Conservation (phyloP, 257 asterid species). For the Ligustrum vulgare region DNA sequence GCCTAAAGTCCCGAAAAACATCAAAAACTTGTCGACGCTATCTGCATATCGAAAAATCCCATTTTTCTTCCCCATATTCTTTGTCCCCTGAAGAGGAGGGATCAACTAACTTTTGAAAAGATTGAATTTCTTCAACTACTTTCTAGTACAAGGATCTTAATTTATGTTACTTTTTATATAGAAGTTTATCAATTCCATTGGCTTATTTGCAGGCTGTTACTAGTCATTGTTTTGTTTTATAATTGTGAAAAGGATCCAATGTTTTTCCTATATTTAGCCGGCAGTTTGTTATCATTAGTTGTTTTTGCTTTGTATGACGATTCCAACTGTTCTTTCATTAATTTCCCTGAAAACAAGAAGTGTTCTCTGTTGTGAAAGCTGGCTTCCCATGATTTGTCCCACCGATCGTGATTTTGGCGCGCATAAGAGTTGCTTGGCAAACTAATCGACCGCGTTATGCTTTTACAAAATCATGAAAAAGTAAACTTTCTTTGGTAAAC, state of each 20-base stretch:
- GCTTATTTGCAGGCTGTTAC: conserved; percentile 43
- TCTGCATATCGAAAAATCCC: conserved; percentile 84
- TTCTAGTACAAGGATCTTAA: neutral
- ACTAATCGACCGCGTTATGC: too few species aligned
- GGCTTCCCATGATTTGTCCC: neutral
- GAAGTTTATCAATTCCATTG: conserved; percentile 1
- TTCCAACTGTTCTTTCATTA: conserved; percentile 21
- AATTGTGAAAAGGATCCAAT: conserved; percentile 16
- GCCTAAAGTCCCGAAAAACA: conserved; percentile 72
- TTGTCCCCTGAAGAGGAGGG: conserved; percentile 25
- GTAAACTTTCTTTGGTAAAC: too few species aligned
- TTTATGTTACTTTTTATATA: conserved; percentile 25
- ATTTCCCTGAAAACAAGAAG: neutral
- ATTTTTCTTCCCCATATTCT: conserved; percentile 37
- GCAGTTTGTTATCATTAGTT: conserved; percentile 37
- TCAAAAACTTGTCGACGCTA: conserved; percentile 55
- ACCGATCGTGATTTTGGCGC: neutral
- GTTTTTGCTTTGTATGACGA: conserved; percentile 13
- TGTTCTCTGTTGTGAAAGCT: neutral
- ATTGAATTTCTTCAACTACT: conserved; percentile 13
- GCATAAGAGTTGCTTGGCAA: neutral
- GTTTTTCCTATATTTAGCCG: conserved; percentile 36
- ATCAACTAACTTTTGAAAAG: conserved; percentile 8
- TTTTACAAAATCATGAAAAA: too few species aligned
- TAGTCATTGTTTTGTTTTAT: conserved; percentile 24